These are phyloP conservation scores for Arthrobotrys sphaeroides DNA, from an alignment of 2,329 filamentous ascomycete species.

Conservation along the genomic window DNA sequence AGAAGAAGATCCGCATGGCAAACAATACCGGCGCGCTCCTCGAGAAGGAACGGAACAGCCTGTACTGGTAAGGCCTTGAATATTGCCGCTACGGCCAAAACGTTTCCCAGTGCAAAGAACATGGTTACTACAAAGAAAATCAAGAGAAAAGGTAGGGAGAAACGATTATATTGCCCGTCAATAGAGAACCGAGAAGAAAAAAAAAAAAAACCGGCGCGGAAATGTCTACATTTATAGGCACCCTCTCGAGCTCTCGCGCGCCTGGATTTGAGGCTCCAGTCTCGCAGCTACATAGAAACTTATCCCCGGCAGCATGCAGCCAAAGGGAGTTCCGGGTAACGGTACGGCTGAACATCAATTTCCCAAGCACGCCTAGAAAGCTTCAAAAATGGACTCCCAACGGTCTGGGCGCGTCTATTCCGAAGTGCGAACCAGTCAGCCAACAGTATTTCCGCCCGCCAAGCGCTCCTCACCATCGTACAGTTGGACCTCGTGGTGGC, in stretches of 20 bases:
- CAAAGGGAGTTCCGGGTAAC: too few relatives aligned
- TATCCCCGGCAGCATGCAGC: too few relatives aligned
- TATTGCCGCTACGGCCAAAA: neutral
- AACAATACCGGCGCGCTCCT: neutral
- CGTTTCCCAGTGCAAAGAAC: neutral
- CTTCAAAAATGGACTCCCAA: neutral
- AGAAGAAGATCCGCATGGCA: constrained; percentile 3
- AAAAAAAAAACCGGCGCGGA: too few relatives aligned
- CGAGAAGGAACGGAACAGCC: neutral
- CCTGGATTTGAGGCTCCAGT: too few relatives aligned
- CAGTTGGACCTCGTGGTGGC: too few relatives aligned
- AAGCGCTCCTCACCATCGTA: too few relatives aligned
- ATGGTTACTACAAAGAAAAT: neutral
- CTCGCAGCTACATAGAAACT: too few relatives aligned
- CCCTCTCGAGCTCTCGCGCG: too few relatives aligned
- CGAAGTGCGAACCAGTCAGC: neutral
- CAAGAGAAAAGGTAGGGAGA: neutral
- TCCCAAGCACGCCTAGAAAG: neutral
- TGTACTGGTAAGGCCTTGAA: neutral
- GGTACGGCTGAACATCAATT: neutral
- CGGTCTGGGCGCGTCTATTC: neutral
- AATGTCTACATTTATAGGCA: neutral
- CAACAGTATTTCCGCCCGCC: too few relatives aligned
- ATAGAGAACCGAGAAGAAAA: neutral
- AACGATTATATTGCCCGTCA: neutral